Evolutionary conservation across 805 yeast species (phyloP).

Genomic region (Dipodascopsis uninucleata): DNA sequence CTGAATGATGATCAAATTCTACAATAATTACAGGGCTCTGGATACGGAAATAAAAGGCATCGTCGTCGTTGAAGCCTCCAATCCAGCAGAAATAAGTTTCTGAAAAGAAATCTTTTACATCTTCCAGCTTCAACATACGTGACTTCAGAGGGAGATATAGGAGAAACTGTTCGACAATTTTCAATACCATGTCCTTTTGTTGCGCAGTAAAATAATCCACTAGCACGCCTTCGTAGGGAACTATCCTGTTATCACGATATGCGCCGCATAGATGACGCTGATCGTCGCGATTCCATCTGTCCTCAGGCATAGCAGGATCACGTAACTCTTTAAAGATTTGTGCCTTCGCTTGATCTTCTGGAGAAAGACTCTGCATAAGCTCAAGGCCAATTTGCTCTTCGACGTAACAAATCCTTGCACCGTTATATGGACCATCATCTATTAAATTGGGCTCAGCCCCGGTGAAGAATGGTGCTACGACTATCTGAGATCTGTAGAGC

Average conservation of each 20-base stretch:
- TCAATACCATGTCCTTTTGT: conserved; percentile 3
- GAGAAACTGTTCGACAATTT: conserved; percentile 2
- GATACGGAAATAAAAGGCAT: conserved; percentile 7
- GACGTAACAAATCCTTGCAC: conserved; percentile 2
- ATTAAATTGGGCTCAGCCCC: conserved; percentile 9
- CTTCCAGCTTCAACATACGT: background rate
- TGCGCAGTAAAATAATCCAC: background rate
- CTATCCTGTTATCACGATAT: conserved; percentile 4
- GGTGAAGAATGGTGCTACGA: conserved; percentile 7
- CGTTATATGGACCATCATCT: conserved; percentile 3
- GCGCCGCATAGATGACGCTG: conserved; percentile 10
- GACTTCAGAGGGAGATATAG: conserved; percentile 3
- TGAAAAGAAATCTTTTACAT: background rate
- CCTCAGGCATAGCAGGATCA: conserved; percentile 5
- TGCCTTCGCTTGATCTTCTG: background rate
- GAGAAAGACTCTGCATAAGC: conserved; percentile 3
- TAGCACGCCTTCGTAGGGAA: conserved; percentile 3
- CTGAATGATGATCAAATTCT: conserved; percentile 10
- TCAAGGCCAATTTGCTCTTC: conserved; percentile 6
- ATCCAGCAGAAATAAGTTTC: conserved; percentile 7
- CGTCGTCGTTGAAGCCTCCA: conserved; percentile 3
- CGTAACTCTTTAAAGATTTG: conserved; percentile 2
- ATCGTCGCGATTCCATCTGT: conserved; percentile 7
- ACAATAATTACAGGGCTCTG: conserved; percentile 5
- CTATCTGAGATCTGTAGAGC: conserved; percentile 2